Conservation (phyloP, 495 filamentous ascomycete species). For the Saxophila tyrrhenica region DNA sequence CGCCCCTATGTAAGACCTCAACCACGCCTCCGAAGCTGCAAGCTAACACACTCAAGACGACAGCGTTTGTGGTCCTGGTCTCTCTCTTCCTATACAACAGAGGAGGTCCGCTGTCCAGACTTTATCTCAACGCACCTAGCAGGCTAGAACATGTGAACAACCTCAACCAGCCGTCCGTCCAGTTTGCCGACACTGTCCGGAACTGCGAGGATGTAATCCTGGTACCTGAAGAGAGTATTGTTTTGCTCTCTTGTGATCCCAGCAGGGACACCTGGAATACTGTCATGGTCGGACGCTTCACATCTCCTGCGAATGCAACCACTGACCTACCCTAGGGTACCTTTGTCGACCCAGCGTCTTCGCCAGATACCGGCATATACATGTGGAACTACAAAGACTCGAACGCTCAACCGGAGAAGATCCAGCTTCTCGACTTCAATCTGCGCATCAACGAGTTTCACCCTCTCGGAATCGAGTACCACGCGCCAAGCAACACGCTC, state of each 20-base stretch:
- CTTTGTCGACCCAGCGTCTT: conserved; percentile 16
- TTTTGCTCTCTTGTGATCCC: conserved; percentile 34
- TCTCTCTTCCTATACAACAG: conserved; percentile 17
- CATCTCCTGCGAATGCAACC: too few relatives aligned
- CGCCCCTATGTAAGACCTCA: too few relatives aligned
- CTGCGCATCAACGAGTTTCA: conserved; percentile 28
- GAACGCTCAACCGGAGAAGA: conserved; percentile 20
- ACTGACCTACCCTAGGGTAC: too few relatives aligned
- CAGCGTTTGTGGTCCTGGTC: conserved; percentile 9
- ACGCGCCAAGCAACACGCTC: conserved; percentile 28
- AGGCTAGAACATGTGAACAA: conserved; percentile 21
- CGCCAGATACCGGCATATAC: conserved; percentile 28
- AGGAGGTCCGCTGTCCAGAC: not conserved
- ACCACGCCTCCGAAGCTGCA: too few relatives aligned
- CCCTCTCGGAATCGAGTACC: conserved; percentile 36
- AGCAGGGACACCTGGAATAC: conserved; percentile 39
- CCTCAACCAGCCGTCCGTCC: conserved; percentile 24
- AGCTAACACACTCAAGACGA: too few relatives aligned
- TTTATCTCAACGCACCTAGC: conserved; percentile 14
- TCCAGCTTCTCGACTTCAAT: conserved; percentile 27
- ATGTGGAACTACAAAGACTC: conserved; percentile 28
- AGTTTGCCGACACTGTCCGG: conserved; percentile 30
- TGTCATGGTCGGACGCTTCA: too few relatives aligned
- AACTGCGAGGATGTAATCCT: conserved; percentile 40
- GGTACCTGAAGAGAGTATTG: conserved; percentile 27